These are phyloP conservation scores for Globisporangium heterothallicum DNA, from an alignment of 352 stramenopile genomes.

Conservation along the genomic window DNA sequence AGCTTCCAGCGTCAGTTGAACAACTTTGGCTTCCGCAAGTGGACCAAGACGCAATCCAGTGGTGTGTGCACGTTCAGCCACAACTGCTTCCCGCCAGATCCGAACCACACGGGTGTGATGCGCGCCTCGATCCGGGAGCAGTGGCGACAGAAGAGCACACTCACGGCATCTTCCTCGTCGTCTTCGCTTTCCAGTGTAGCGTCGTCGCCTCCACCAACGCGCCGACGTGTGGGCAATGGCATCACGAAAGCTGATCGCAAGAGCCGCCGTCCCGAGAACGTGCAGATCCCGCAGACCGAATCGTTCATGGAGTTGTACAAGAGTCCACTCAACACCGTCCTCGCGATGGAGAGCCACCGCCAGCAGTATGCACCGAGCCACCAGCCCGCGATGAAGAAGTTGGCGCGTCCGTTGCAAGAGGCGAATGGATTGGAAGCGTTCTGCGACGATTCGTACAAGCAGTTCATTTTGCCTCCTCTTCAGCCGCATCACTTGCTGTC, in stretches of 20 bases:
- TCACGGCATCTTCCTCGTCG: conserved; percentile 7
- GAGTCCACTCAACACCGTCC: conserved; percentile 24
- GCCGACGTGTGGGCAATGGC: conserved; percentile 39
- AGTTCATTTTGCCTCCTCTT: conserved; percentile 41
- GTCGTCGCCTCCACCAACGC: conserved; percentile 6
- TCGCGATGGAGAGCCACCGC: conserved; percentile 8
- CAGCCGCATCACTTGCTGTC: conserved; percentile 34
- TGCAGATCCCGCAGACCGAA: conserved; percentile 21
- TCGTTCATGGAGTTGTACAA: conserved; percentile 40
- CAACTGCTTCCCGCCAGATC: conserved; percentile 71
- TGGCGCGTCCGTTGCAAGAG: conserved; percentile 29
- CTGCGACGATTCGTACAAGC: conserved; percentile 38
- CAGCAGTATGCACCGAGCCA: conserved; percentile 29
- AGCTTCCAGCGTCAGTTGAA: conserved; percentile 91
- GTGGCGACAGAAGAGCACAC: conserved; percentile 63
- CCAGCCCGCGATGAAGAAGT: conserved; percentile 48
- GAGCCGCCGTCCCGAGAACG: conserved; percentile 21
- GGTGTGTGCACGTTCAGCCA: conserved; percentile 82
- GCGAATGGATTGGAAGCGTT: conserved; percentile 47
- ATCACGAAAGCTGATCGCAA: conserved; percentile 44
- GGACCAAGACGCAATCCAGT: conserved; percentile 74
- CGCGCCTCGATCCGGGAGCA: conserved; percentile 56
- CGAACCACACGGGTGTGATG: conserved; percentile 24
- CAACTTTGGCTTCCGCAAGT: conserved; percentile 91
- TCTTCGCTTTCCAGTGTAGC: conserved; percentile 9